A percentile compares a stretch with the other conserved stretches of the same genome.
These are phyloP conservation scores for Diaporthe humulicola DNA, from an alignment of 2,329 filamentous ascomycete species.

Conservation along the genomic window DNA sequence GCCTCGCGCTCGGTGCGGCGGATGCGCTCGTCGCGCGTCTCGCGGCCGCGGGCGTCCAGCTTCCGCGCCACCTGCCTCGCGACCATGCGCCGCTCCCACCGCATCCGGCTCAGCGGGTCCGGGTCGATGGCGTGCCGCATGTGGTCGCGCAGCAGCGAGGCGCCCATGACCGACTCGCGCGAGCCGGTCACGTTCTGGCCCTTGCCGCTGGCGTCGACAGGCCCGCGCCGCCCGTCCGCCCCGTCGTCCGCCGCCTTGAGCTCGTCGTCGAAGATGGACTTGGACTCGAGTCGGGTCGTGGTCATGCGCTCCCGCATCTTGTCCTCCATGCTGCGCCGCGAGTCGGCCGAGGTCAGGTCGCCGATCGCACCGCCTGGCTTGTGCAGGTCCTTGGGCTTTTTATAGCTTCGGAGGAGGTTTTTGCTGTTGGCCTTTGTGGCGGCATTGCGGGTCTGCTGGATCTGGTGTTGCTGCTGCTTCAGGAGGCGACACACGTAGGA, in stretches of 20 bases:
- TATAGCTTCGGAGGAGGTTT: constrained; percentile 50
- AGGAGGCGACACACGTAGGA: constrained; percentile 16
- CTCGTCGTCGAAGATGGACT: constrained; percentile 75
- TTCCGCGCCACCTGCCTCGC: constrained; percentile 79
- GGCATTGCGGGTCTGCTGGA: constrained; percentile 29
- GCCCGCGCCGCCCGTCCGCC: background rate
- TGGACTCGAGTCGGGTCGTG: constrained; percentile 57
- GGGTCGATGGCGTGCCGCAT: constrained; percentile 80
- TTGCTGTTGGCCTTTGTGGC: constrained; percentile 44
- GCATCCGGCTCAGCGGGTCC: constrained; percentile 75
- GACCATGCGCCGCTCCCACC: constrained; percentile 88
- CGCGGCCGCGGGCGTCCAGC: constrained; percentile 68
- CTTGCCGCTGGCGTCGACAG: constrained; percentile 48
- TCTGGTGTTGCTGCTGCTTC: constrained; percentile 21
- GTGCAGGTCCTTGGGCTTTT: constrained; percentile 44
- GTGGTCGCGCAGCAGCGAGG: constrained; percentile 59
- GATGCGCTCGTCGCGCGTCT: constrained; percentile 74
- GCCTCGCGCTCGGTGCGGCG: constrained; percentile 72
- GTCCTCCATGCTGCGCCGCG: constrained; percentile 56
- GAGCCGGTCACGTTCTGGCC: constrained; percentile 51
- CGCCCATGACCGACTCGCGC: constrained; percentile 43
- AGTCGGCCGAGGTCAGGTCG: constrained; percentile 48
- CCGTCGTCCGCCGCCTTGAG: constrained; percentile 53
- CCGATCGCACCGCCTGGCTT: constrained; percentile 34
- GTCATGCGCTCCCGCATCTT: constrained; percentile 58